Evolutionary conservation across 164 flowering plant species (phyloP).

Genomic region (Liriodendron chinense): DNA sequence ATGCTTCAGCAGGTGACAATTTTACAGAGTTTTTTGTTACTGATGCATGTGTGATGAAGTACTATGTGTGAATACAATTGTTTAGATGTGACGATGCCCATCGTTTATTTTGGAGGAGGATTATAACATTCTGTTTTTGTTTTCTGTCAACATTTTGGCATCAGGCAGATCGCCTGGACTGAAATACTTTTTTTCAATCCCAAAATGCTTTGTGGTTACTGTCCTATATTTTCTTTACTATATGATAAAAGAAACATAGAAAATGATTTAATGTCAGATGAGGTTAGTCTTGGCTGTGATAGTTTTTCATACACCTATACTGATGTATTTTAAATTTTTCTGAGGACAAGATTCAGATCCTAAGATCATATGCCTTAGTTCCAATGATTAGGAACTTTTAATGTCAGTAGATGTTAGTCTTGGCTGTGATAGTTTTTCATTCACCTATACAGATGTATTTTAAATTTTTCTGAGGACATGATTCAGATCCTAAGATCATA

Average conservation of each 20-base stretch:
- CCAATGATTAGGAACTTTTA: no score
- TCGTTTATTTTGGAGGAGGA: neutral
- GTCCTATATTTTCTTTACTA: no score
- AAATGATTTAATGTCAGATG: neutral
- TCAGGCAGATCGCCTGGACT: neutral
- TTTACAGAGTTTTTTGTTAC: neutral
- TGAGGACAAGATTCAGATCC: no score
- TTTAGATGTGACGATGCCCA: neutral
- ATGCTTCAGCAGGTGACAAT: conserved; percentile 54
- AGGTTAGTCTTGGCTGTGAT: neutral
- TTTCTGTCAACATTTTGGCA: neutral
- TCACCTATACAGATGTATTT: neutral
- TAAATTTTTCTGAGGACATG: neutral
- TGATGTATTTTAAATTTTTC: no score
- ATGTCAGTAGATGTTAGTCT: no score
- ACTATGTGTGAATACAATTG: neutral
- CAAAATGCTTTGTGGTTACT: neutral
- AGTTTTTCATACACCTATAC: neutral
- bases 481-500: neutral
- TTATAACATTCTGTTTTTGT: neutral
- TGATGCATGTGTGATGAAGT: neutral
- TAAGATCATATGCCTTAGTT: no score
- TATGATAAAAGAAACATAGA: neutral
- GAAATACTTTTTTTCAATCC: neutral
- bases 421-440: no score